Base-by-base conservation (phyloP, 2,329 filamentous ascomycete genomes). In the Fusarium buxicola region DNA sequence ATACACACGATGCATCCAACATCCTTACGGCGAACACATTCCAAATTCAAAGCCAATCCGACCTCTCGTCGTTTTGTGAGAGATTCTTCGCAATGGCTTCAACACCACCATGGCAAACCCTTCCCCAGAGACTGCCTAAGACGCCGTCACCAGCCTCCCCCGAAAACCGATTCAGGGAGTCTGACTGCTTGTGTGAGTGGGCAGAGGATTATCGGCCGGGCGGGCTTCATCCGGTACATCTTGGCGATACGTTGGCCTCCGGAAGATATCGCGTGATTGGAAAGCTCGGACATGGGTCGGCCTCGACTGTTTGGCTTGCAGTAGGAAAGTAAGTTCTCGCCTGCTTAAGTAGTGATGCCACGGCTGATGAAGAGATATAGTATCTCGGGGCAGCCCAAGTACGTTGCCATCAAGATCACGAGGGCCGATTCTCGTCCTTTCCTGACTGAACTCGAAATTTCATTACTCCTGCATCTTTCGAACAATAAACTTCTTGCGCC, bases 291-390 rank as follows among this genome's bases (percentile, higher is more conserved):
- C 34, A 39, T 12, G 41, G 27, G 15, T 6, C 13, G 18, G 24
- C 13, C 13, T 47, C 27, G 34, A 53, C 50, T n/a, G 24, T 4
- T 11, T 53, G 41, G 50, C 50, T 47, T 45, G 41, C 27, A 28
- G 31, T 32, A 27, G 8, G 2, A 11, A n/a, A 21, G 48, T 44
- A 16, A 39, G 49, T 28, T 39, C 21, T 27, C 12, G 7, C 15
- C n/a, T 34, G 8, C n/a, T 8, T 10, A 12, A 28, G 11, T 11
- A 12, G 13, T 8, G 13, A 27, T 25, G 18, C 8, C 12, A 13
- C 18, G 25, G 25, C 31, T 52, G n/a, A 52, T n/a, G 3, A 13
- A 16, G 31, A 11, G 30, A 13, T 31, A 12, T 8, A 51, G 30
- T n/a, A 5, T 28, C 31, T 2, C 7, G 16, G 13, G n/a, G 7